These are phyloP conservation scores for Boletales sp. DNA, from an alignment of 768 basidiomycete genomes.

Conservation along the genomic window DNA sequence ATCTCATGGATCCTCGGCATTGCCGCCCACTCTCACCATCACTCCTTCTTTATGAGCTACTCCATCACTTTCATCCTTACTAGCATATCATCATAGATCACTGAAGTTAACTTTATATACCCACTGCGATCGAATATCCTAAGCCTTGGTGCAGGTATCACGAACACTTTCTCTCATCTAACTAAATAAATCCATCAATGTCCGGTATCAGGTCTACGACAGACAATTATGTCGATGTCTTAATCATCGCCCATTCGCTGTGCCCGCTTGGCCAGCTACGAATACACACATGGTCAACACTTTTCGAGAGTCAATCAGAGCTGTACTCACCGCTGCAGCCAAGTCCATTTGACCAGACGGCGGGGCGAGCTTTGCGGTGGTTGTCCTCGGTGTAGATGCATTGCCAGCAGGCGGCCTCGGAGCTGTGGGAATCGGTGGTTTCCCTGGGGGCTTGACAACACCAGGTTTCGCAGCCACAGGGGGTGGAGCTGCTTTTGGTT, in stretches of 20 bases:
- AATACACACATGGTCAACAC: constrained; percentile 1
- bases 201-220: constrained; percentile 1
- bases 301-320: background rate
- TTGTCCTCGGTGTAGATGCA: constrained; percentile 37
- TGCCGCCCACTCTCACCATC: constrained; percentile 42
- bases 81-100: constrained; percentile 23
- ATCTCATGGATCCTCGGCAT: constrained; percentile 9
- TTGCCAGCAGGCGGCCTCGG: constrained; percentile 42
- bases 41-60: constrained; percentile 34
- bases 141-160: constrained; percentile 7
- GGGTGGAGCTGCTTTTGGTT: constrained; percentile 63
- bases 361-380: constrained; percentile 39
- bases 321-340: constrained; percentile 67
- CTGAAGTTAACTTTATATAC: constrained; percentile 24
- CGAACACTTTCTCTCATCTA: constrained; percentile 11
- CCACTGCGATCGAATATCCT: constrained; percentile 18
- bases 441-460: constrained; percentile 46
- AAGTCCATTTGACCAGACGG: constrained; percentile 70
- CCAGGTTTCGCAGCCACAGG: constrained; percentile 53
- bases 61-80: constrained; percentile 6
- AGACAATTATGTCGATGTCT: constrained; percentile 6
- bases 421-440: constrained; percentile 61
- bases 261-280: constrained; percentile 74
- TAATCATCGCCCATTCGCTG: constrained; percentile 56
- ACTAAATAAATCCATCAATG: constrained; percentile 7